Evolutionary conservation across 306 rosid genomes (phyloP).

Genomic region (Ormosia emarginata): DNA sequence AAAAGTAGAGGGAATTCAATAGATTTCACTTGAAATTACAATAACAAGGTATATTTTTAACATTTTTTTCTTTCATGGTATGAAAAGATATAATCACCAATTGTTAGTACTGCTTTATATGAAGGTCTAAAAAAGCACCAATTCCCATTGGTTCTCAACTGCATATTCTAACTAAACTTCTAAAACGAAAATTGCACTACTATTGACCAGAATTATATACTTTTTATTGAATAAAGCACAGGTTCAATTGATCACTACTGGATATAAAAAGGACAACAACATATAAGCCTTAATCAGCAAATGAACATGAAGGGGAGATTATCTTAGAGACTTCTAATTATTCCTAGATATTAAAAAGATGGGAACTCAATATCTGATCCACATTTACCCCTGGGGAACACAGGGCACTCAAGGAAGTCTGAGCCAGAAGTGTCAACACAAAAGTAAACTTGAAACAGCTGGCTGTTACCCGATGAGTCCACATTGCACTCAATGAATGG

Average conservation of each 20-base stretch:
- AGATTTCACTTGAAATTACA: too few relatives aligned
- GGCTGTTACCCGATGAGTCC: constrained; percentile 38
- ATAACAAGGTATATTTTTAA: too few relatives aligned
- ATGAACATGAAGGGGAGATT: background rate
- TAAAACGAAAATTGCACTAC: background rate
- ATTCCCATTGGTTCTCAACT: background rate
- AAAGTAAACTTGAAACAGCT: constrained; percentile 52
- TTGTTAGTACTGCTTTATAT: background rate
- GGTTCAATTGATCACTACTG: background rate
- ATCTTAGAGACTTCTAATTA: background rate
- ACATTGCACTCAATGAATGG: constrained; percentile 50
- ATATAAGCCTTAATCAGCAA: background rate
- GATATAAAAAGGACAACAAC: background rate
- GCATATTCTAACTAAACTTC: background rate
- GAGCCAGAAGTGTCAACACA: constrained; percentile 47
- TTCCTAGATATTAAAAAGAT: constrained; percentile 31
- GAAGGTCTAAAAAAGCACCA: background rate
- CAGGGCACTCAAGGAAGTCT: constrained; percentile 44
- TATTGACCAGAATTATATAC: background rate
- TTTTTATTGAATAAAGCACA: background rate
- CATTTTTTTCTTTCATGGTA: too few relatives aligned
- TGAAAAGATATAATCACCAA: background rate
- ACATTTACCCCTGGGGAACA: constrained; percentile 33
- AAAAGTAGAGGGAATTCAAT: too few relatives aligned
- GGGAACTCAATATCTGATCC: constrained; percentile 46